Conservation (phyloP, 768 basidiomycete genomes). For the Boletus pseudopeckii region DNA sequence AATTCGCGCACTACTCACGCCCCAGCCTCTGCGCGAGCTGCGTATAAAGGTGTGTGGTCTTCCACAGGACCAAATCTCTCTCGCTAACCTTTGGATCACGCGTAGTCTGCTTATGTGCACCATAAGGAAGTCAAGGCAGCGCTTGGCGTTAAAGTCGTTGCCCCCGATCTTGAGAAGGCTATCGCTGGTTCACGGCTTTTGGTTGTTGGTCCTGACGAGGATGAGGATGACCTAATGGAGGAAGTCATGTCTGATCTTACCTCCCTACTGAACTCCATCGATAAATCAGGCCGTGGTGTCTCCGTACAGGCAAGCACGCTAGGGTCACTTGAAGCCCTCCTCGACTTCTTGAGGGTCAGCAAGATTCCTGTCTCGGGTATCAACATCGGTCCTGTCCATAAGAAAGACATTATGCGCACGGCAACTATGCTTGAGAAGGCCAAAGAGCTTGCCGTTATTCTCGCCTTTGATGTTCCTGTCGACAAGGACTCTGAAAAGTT, state of each 20-base stretch:
- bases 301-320: slow-evolving; percentile 97
- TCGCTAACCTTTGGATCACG: slow-evolving; percentile 3
- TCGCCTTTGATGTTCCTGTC: slow-evolving; percentile 93
- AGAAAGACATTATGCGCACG: slow-evolving; percentile 89
- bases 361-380: slow-evolving; percentile 98
- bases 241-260: slow-evolving; percentile 97
- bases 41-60: slow-evolving; percentile 76
- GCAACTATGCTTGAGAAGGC: slow-evolving; percentile 95
- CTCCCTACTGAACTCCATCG: slow-evolving; percentile 81
- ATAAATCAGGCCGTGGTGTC: slow-evolving; percentile 94
- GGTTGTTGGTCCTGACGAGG: slow-evolving; percentile 91
- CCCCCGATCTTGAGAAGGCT: slow-evolving; percentile 94
- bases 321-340: slow-evolving; percentile 92
- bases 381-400: slow-evolving; percentile 96
- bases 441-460: slow-evolving; percentile 90
- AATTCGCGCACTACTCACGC: slow-evolving; percentile 89
- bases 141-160: slow-evolving; percentile 91
- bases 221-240: slow-evolving; percentile 91
- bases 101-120: slow-evolving; percentile 91
- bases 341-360: slow-evolving; percentile 92
- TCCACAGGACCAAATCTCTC: background rate
- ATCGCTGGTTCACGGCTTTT: slow-evolving; percentile 95
- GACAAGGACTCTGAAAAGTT: slow-evolving; percentile 91
- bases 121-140: slow-evolving; percentile 98
- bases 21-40: slow-evolving; percentile 92